Percentiles rank a stretch among this genome's conserved stretches.
Conservation (phyloP, 2,329 filamentous ascomycete species). For the Eutypella sp. region DNA sequence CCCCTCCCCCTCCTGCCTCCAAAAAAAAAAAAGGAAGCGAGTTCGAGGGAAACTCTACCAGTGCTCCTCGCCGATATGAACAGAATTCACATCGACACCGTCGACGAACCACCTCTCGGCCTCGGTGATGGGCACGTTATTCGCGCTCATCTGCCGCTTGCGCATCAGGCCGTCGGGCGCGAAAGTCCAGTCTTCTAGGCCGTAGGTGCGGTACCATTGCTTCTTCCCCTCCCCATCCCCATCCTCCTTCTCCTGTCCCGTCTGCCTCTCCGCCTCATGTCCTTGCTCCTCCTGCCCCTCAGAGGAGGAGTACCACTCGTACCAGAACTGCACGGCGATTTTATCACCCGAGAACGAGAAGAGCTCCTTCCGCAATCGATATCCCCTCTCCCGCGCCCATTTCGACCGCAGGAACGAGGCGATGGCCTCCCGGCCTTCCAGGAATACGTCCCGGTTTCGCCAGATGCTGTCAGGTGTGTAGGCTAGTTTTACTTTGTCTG, state of each 20-base stretch:
- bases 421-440: slow-evolving; percentile 64
- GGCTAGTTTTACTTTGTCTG: slow-evolving; percentile 58
- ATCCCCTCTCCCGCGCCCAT: slow-evolving; percentile 67
- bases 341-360: slow-evolving; percentile 71
- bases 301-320: slow-evolving; percentile 74
- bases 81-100: slow-evolving; percentile 62
- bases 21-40: no score
- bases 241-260: no score
- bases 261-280: no score
- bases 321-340: slow-evolving; percentile 84
- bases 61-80: slow-evolving; percentile 62
- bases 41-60: no score
- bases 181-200: slow-evolving; percentile 77
- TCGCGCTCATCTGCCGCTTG: slow-evolving; percentile 72
- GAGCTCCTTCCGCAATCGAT: slow-evolving; percentile 75
- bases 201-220: slow-evolving; percentile 91
- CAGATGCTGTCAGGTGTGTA: slow-evolving; percentile 76
- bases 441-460: slow-evolving; percentile 70
- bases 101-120: slow-evolving; percentile 65
- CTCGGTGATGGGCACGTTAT: slow-evolving; percentile 60
- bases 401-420: slow-evolving; percentile 64
- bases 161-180: slow-evolving; percentile 64
- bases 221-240: no score
- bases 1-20: no score
- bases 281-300: no score